phyloP scores from a whole-genome alignment of 352 stramenopile species.

The Phytophthora pluvialis region DNA sequence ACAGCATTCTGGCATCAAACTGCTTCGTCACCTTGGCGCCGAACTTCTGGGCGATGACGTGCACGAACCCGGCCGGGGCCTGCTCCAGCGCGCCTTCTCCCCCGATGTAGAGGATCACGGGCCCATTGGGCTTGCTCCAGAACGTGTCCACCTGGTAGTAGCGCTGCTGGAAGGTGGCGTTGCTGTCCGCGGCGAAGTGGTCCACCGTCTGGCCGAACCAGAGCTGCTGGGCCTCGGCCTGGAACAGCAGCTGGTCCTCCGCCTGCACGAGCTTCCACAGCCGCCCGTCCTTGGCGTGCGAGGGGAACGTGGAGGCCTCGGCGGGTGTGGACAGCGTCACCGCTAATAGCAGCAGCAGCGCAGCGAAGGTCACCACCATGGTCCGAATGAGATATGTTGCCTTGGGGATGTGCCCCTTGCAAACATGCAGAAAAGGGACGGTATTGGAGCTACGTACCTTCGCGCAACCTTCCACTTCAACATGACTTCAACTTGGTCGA shows the following conservation, averaged over 20 bases:
- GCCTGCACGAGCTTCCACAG: constrained; percentile 63
- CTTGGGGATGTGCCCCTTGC: constrained; percentile 1
- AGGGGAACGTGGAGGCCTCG: constrained; percentile 35
- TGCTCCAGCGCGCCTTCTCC: constrained; percentile 75
- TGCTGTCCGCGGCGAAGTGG: constrained; percentile 49
- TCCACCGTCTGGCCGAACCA: constrained; percentile 80
- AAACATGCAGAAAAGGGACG: constrained; percentile 2
- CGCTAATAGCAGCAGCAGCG: constrained; percentile 26
- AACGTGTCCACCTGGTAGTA: constrained; percentile 79
- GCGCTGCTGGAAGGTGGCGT: constrained; percentile 71
- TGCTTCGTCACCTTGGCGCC: constrained; percentile 62
- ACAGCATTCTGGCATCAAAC: not conserved
- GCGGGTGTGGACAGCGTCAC: not conserved
- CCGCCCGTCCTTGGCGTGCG: constrained; percentile 52
- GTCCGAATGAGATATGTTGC: constrained; percentile 26
- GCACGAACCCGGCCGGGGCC: constrained; percentile 68
- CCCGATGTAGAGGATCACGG: constrained; percentile 88
- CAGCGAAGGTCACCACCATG: constrained; percentile 19
- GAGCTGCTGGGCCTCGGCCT: constrained; percentile 41
- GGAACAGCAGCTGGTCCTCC: constrained; percentile 56
- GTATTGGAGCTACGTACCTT: constrained; percentile 1
- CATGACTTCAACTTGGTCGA: no score
- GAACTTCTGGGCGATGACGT: constrained; percentile 77
- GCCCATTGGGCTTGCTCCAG: constrained; percentile 55
- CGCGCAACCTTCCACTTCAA: no score